phyloP scores from a whole-genome alignment of 2,329 filamentous ascomycete species.

The Trematosphaeria pertusa region DNA sequence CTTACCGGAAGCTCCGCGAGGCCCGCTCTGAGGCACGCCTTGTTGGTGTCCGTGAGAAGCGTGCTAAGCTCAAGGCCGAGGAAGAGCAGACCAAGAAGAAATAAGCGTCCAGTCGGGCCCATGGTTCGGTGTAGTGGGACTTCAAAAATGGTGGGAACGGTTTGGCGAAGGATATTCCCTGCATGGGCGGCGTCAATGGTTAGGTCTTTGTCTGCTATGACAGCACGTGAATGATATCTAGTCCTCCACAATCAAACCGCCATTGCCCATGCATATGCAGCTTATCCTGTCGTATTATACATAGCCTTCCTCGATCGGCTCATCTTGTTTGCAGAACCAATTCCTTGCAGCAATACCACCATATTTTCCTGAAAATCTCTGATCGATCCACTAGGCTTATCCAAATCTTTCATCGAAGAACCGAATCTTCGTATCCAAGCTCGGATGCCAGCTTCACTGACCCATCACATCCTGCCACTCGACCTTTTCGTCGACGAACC shows the following conservation, averaged over 20 bases:
- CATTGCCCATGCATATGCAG: slow-evolving; percentile 26
- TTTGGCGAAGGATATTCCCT: slow-evolving; percentile 39
- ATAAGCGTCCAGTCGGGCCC: slow-evolving; percentile 58
- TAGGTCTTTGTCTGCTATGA: slow-evolving; percentile 40
- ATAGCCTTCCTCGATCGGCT: too few species aligned
- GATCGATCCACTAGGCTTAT: too few species aligned
- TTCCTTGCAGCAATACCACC: too few species aligned
- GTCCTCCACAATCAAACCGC: slow-evolving; percentile 42
- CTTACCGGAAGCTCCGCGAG: slow-evolving; percentile 84
- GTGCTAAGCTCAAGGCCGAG: slow-evolving; percentile 84
- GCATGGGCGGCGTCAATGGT: slow-evolving; percentile 49
- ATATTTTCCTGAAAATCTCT: too few species aligned
- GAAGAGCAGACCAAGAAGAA: slow-evolving; percentile 82
- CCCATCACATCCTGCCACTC: slow-evolving; percentile 25
- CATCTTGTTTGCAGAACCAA: too few species aligned
- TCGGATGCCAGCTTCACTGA: neutral
- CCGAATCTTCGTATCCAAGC: neutral
- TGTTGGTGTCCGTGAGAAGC: slow-evolving; percentile 89
- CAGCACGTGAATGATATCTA: slow-evolving; percentile 48
- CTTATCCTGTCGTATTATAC: too few species aligned
- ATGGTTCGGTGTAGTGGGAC: slow-evolving; percentile 30
- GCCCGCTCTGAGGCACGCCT: slow-evolving; percentile 84
- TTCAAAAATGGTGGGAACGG: slow-evolving; percentile 41
- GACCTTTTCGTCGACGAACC: slow-evolving; percentile 49
- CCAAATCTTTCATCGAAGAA: neutral